Conservation (phyloP, 73 alveolate genomes). For the Symbiodinium pilosum region DNA sequence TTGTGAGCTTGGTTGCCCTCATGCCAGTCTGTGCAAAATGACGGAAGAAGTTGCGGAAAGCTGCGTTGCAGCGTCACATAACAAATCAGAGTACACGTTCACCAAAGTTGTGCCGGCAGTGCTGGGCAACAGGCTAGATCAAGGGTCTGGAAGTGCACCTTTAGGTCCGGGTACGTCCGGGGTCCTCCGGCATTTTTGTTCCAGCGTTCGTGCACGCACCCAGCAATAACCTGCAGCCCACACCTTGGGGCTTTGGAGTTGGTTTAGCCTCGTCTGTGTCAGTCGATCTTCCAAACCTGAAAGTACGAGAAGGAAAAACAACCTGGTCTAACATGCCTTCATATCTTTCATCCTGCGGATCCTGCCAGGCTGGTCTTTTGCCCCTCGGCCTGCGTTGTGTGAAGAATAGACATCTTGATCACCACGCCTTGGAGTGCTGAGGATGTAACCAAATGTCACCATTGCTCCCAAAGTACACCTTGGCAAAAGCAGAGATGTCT, state of each 20-base stretch:
- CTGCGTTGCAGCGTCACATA: too few relatives aligned
- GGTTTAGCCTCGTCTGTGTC: constrained; percentile 26
- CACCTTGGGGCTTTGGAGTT: constrained; percentile 29
- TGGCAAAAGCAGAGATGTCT: background rate
- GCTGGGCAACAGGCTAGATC: constrained; percentile 1
- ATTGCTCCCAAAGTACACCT: constrained; percentile 81
- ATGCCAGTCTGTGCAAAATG: too few relatives aligned
- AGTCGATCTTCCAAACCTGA: background rate
- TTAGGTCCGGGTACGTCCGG: constrained; percentile 63
- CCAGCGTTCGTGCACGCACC: too few relatives aligned
- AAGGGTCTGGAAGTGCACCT: constrained; percentile 72
- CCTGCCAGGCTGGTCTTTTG: constrained; percentile 8
- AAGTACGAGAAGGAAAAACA: background rate
- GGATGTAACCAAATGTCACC: constrained; percentile 58
- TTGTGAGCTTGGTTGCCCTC: too few relatives aligned
- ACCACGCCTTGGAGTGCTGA: background rate
- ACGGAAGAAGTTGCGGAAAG: too few relatives aligned
- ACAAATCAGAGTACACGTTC: too few relatives aligned
- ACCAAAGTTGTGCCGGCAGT: too few relatives aligned
- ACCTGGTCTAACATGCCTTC: background rate
- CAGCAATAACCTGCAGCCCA: too few relatives aligned
- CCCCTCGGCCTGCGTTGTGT: background rate
- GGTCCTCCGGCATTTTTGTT: constrained; percentile 22
- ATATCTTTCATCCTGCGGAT: background rate
- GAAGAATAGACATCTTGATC: too few relatives aligned